Base-by-base conservation (phyloP, 768 basidiomycete genomes). In the Wakefieldia striispora region DNA sequence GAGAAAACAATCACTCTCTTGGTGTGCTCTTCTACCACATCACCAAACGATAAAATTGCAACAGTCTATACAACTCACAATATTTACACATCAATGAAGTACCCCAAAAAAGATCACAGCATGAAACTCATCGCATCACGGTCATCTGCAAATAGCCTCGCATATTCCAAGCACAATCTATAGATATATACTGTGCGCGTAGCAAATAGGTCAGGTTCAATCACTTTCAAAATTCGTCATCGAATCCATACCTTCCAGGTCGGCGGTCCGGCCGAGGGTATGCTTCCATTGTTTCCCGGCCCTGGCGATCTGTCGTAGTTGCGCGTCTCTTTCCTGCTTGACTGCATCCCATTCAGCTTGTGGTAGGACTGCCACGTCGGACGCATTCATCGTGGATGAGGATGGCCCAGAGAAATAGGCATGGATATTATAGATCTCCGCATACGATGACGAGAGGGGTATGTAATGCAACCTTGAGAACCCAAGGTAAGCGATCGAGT, bases 241-340 rank as follows among this genome's bases (percentile, higher is more conserved):
- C 8, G 16, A 33, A 33, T 33, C 4, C 82, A 54, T 53, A 91
- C 92, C 87, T 80, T 97, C 91, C 89, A 97, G 93, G 71, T 97
- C 95, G 47, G 86, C 75, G 47, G 79, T 83, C 43, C 95, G 71
- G 23, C 91, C 91, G 17, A 91, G 78, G 1, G 83, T 88, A 59
- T 81, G 79, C 67, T 88, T 92, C 95, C 95, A 98, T 50, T 89
- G 80, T 62, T 93, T 85, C n/a, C 95, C 95, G 2, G 93, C 91
- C 37, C 84, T 73, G 0, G 95, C 95, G 34, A 98, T 95, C 57
- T 89, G 79, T 34, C 84, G 75, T 47, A 94, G 70, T 40, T 84
- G 77, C 23, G 73, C 72, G 62, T 95, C 91, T 4, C 88, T 88
- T 51, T 91, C 82, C 6, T 69, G 58, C 17, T 72, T 56, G 41